Evolutionary conservation across 176 grass and related monocot genomes (phyloP).

Genomic region (Poa pratensis): DNA sequence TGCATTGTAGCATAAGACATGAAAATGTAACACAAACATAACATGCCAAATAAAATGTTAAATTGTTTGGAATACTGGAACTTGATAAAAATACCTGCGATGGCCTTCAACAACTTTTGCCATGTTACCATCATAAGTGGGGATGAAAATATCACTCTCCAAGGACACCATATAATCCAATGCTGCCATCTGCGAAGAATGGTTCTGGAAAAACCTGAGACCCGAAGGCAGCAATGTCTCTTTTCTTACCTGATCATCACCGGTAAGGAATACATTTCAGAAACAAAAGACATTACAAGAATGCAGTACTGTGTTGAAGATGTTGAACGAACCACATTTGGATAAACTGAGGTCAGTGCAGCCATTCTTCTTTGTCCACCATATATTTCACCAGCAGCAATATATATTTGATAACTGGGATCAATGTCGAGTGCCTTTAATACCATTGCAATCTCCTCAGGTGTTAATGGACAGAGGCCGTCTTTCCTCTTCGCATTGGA

Average conservation of each 20-base stretch:
- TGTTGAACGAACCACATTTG: slow-evolving; percentile 76
- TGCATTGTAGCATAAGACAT: too few species aligned
- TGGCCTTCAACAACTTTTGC: slow-evolving; percentile 95
- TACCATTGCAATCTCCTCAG: slow-evolving; percentile 86
- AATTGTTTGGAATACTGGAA: neutral
- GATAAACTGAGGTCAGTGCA: slow-evolving; percentile 67
- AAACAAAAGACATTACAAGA: slow-evolving; percentile 25
- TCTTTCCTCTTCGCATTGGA: slow-evolving; percentile 79
- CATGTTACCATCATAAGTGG: slow-evolving; percentile 96
- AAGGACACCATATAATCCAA: slow-evolving; percentile 96
- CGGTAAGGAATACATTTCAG: slow-evolving; percentile 23
- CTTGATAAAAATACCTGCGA: slow-evolving; percentile 68
- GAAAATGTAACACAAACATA: slow-evolving; percentile 3
- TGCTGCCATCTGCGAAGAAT: slow-evolving; percentile 98
- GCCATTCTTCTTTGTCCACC: slow-evolving; percentile 88
- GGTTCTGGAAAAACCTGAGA: slow-evolving; percentile 79
- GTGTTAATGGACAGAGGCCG: slow-evolving; percentile 86
- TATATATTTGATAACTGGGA: slow-evolving; percentile 74
- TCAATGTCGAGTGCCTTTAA: slow-evolving; percentile 77
- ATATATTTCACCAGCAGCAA: slow-evolving; percentile 96
- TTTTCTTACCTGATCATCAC: slow-evolving; percentile 73
- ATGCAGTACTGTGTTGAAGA: slow-evolving; percentile 34
- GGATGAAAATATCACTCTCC: slow-evolving; percentile 88
- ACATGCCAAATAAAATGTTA: neutral
- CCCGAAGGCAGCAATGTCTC: slow-evolving; percentile 77